A percentile compares a stretch with the other conserved stretches of the same genome.
Conservation (phyloP, 345 rosid species). For the Erysimum cheiranthoides region DNA sequence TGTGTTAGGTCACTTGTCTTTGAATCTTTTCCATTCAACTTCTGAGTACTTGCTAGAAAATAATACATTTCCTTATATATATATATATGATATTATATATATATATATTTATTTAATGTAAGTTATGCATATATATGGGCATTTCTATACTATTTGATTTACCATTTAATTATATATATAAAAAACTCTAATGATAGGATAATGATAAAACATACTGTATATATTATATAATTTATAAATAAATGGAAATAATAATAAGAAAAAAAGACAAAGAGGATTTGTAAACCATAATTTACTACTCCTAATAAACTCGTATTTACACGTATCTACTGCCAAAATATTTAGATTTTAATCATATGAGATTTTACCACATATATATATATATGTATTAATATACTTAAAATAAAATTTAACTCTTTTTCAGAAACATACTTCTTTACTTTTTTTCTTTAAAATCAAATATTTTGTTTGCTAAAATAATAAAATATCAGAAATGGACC, state of each 20-base stretch:
- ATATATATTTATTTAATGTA: neutral
- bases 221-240: neutral
- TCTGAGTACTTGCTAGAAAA: neutral
- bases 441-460: neutral
- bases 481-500: neutral
- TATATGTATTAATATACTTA: neutral
- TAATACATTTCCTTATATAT: neutral
- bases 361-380: neutral
- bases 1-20: constrained; percentile 49
- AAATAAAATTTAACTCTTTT: neutral
- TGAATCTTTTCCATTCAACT: constrained; percentile 30
- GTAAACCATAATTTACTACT: neutral
- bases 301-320: neutral
- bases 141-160: neutral
- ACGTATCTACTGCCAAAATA: neutral
- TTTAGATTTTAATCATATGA: neutral
- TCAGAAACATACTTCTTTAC: neutral
- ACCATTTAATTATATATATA: too few relatives aligned
- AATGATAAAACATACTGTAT: neutral
- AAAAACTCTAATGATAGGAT: neutral
- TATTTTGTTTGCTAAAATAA: neutral
- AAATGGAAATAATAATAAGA: neutral
- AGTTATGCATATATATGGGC: neutral
- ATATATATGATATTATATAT: neutral
- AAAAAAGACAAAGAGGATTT: neutral